phyloP scores from a whole-genome alignment of 768 basidiomycete genomes.

The Roridomyces roridus region DNA sequence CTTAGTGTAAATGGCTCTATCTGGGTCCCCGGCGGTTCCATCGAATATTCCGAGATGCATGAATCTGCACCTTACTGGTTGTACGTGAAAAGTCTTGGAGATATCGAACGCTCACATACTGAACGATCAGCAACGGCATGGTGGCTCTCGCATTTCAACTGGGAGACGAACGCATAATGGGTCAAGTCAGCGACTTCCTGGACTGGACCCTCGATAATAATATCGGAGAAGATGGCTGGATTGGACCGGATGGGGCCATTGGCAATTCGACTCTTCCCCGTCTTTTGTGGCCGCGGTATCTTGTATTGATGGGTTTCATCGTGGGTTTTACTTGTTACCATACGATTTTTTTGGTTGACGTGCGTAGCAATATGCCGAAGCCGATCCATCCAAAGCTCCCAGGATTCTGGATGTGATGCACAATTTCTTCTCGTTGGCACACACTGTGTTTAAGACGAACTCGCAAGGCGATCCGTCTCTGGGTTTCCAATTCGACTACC shows the following conservation, averaged over 20 bases:
- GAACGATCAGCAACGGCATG: slow-evolving; percentile 41
- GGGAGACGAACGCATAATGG: slow-evolving; percentile 41
- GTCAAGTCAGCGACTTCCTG: slow-evolving; percentile 44
- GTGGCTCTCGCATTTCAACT: slow-evolving; percentile 50
- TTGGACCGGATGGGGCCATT: slow-evolving; percentile 46
- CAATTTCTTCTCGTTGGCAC: slow-evolving; percentile 38
- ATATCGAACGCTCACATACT: background rate
- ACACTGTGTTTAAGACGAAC: slow-evolving; percentile 42
- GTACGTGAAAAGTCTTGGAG: slow-evolving; percentile 31
- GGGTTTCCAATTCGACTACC: slow-evolving; percentile 50
- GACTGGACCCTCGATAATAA: slow-evolving; percentile 45
- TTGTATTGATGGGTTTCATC: slow-evolving; percentile 44
- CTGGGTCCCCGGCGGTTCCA: slow-evolving; percentile 47
- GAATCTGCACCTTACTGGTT: slow-evolving; percentile 52
- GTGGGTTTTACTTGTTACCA: slow-evolving; percentile 27
- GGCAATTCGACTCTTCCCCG: slow-evolving; percentile 43
- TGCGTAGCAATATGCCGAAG: slow-evolving; percentile 49
- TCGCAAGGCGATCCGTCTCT: slow-evolving; percentile 41
- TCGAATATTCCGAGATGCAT: slow-evolving; percentile 52
- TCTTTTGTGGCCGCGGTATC: slow-evolving; percentile 49
- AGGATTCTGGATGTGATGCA: slow-evolving; percentile 47
- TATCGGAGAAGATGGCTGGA: slow-evolving; percentile 47
- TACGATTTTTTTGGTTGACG: background rate
- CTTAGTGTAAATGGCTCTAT: slow-evolving; percentile 48
- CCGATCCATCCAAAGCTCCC: slow-evolving; percentile 40